Percentiles rank a stretch among this genome's conserved stretches.
phyloP scores from a whole-genome alignment of 345 rosid genomes.

The Rubroshorea leprosula region DNA sequence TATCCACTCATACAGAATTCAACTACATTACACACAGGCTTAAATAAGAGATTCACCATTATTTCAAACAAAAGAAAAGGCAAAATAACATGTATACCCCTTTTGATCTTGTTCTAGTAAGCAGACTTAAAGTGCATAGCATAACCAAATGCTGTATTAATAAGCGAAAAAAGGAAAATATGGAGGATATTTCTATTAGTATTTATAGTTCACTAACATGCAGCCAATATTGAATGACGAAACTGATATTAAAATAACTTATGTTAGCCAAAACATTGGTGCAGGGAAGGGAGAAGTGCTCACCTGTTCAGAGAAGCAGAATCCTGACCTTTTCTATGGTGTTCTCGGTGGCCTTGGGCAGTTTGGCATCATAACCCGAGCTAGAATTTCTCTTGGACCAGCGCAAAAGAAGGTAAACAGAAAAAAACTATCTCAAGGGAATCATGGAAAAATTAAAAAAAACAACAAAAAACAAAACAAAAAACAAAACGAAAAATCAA shows the following conservation, averaged over 20 bases:
- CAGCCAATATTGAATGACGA: background rate
- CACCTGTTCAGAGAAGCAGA: constrained; percentile 69
- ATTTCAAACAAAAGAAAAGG: background rate
- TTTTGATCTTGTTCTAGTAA: background rate
- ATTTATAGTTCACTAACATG: too few relatives aligned
- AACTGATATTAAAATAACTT: background rate
- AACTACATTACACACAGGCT: background rate
- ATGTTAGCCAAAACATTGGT: constrained; percentile 13
- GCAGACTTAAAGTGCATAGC: too few relatives aligned
- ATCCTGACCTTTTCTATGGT: constrained; percentile 75
- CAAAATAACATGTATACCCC: constrained; percentile 16
- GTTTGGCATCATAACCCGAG: constrained; percentile 87
- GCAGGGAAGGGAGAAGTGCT: constrained; percentile 88
- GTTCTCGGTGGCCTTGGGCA: constrained; percentile 98
- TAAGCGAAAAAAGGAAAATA: too few relatives aligned
- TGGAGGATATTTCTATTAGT: too few relatives aligned
- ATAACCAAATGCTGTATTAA: too few relatives aligned
- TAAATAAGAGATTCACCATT: constrained; percentile 2
- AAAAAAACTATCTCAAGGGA: background rate
- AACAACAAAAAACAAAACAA: too few relatives aligned
- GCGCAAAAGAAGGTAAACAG: constrained; percentile 59
- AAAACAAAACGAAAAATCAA: constrained; percentile 5
- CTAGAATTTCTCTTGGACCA: constrained; percentile 65
- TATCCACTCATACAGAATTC: constrained; percentile 2
- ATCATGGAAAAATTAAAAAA: background rate